These are phyloP conservation scores for Telopea speciosissima DNA, from an alignment of 177 flowering plant genomes.

Conservation along the genomic window DNA sequence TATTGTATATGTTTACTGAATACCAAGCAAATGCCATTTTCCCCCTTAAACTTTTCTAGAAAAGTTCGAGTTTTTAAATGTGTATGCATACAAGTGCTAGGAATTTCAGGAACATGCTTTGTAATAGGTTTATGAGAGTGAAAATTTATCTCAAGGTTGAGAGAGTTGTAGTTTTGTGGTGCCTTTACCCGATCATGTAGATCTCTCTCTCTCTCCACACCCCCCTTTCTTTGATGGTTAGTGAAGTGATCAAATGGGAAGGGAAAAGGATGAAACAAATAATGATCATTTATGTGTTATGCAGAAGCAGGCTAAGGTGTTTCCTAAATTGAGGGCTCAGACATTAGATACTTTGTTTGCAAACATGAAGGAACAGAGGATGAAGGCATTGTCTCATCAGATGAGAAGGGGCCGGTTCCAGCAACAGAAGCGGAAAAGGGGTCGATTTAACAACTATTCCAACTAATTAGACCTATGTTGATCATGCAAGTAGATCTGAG, in stretches of 20 bases:
- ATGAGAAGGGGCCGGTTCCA: constrained; percentile 15
- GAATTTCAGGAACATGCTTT: too few relatives aligned
- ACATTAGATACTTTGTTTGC: constrained; percentile 79
- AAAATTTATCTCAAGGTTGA: too few relatives aligned
- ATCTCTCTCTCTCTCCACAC: too few relatives aligned
- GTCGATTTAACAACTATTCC: constrained; percentile 7
- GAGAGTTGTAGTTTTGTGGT: too few relatives aligned
- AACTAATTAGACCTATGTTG: neutral
- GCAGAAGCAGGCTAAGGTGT: constrained; percentile 12
- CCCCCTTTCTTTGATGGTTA: too few relatives aligned
- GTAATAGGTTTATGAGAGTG: too few relatives aligned
- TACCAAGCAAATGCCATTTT: too few relatives aligned
- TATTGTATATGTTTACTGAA: neutral
- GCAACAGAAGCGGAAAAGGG: constrained; percentile 8
- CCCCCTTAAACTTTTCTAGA: neutral
- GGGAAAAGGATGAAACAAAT: neutral
- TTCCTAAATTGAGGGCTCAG: constrained; percentile 47
- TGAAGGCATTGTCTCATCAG: constrained; percentile 31
- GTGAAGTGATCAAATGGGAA: neutral
- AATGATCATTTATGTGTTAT: neutral
- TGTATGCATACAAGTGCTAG: neutral
- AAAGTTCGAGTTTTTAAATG: too few relatives aligned
- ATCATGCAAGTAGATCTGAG: too few relatives aligned
- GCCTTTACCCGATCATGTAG: too few relatives aligned
- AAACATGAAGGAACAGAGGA: constrained; percentile 73